A percentile compares a stretch with the other conserved stretches of the same genome.
phyloP scores from a whole-genome alignment of 495 filamentous ascomycete genomes.

The Aspergillus ostianus region DNA sequence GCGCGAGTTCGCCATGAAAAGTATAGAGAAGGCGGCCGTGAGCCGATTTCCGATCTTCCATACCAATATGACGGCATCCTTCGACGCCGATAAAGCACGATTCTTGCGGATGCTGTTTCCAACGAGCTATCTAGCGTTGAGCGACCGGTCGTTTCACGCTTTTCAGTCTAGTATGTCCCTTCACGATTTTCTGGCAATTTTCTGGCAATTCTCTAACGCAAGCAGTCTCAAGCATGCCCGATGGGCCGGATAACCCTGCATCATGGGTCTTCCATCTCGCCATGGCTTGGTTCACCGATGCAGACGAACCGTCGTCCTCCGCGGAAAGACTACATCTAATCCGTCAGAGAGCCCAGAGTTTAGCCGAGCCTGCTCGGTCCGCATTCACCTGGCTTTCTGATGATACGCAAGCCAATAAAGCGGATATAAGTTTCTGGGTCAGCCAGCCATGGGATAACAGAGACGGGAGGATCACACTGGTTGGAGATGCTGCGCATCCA shows the following conservation, averaged over 20 bases:
- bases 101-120: slow-evolving; percentile 7
- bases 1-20: slow-evolving; percentile 4
- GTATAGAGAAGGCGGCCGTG: slow-evolving; percentile 1
- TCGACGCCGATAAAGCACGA: slow-evolving; percentile 5
- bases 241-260: slow-evolving; percentile 8
- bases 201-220: neutral
- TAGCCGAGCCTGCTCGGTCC: slow-evolving; percentile 10
- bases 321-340: slow-evolving; percentile 7
- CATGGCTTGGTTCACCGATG: slow-evolving; percentile 8
- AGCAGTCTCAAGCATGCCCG: slow-evolving; percentile 8
- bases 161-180: slow-evolving; percentile 10
- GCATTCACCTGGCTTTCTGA: slow-evolving; percentile 9
- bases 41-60: slow-evolving; percentile 13
- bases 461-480: slow-evolving; percentile 6
- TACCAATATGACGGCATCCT: slow-evolving; percentile 9
- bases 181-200: neutral
- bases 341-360: neutral
- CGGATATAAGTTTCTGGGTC: slow-evolving; percentile 9
- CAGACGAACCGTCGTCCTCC: neutral
- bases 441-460: slow-evolving; percentile 10
- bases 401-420: slow-evolving; percentile 8
- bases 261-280: slow-evolving; percentile 11
- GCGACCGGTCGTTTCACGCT: slow-evolving; percentile 11
- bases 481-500: slow-evolving; percentile 10
- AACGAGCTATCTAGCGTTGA: slow-evolving; percentile 9